Evolutionary conservation across 768 basidiomycete species (phyloP).

Genomic region (Trametes punicea): DNA sequence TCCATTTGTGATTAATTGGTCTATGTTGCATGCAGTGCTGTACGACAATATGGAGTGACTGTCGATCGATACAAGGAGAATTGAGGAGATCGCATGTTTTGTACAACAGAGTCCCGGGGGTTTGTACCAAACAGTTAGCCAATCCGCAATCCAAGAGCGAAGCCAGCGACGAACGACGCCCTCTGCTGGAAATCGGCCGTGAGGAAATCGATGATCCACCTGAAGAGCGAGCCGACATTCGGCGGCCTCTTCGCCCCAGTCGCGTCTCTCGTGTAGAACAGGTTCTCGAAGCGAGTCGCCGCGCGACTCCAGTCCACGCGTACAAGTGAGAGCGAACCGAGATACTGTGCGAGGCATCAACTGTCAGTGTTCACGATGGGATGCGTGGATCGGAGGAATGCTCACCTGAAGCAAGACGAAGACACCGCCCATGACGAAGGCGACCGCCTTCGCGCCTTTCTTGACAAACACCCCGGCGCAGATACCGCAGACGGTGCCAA

Average conservation of each 20-base stretch:
- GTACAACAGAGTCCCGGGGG: slow-evolving; percentile 4
- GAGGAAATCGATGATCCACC: slow-evolving; percentile 71
- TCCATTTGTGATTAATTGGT: not conserved
- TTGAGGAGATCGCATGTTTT: not conserved
- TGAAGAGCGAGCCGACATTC: slow-evolving; percentile 62
- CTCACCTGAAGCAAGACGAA: slow-evolving; percentile 89
- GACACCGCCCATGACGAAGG: slow-evolving; percentile 84
- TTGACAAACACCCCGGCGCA: slow-evolving; percentile 94
- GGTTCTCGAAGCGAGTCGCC: slow-evolving; percentile 63
- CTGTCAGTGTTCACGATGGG: not conserved
- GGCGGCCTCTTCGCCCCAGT: slow-evolving; percentile 56
- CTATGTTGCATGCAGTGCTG: not conserved
- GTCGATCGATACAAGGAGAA: not conserved
- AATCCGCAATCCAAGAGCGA: slow-evolving; percentile 75
- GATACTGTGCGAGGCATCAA: slow-evolving; percentile 52
- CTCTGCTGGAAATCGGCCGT: slow-evolving; percentile 91
- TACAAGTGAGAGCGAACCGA: slow-evolving; percentile 68
- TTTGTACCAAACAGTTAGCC: slow-evolving; percentile 41
- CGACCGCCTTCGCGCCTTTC: slow-evolving; percentile 83
- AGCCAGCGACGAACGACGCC: slow-evolving; percentile 83
- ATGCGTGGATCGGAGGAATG: not conserved
- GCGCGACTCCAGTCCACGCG: slow-evolving; percentile 78
- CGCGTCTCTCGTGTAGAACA: slow-evolving; percentile 64
- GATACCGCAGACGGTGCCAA: slow-evolving; percentile 85
- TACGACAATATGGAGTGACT: no score